These are phyloP conservation scores for Ganoderma leucocontextum DNA, from an alignment of 1,284 basidiomycete genomes.

Conservation along the genomic window DNA sequence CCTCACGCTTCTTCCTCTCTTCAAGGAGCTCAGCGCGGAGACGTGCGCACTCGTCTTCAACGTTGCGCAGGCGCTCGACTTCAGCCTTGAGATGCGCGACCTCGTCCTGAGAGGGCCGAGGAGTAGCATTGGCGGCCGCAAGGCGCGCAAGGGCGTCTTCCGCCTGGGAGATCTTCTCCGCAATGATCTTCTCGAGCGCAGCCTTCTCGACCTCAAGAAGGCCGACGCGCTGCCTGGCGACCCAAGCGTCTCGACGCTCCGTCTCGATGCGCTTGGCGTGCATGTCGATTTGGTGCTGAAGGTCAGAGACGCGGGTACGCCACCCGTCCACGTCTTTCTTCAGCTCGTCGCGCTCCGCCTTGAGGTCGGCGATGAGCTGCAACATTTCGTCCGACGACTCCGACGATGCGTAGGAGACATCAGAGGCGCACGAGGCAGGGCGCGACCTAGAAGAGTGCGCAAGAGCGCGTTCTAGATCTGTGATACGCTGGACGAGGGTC, in stretches of 20 bases:
- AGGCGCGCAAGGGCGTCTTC: slow-evolving; percentile 46
- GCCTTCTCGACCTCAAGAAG: slow-evolving; percentile 72
- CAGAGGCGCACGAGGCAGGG: slow-evolving; percentile 62
- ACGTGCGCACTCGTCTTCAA: slow-evolving; percentile 45
- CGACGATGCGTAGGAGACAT: slow-evolving; percentile 45
- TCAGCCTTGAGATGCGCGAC: slow-evolving; percentile 45
- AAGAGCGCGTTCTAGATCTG: slow-evolving; percentile 77
- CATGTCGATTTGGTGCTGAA: slow-evolving; percentile 66
- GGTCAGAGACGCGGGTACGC: slow-evolving; percentile 71
- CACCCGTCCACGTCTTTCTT: slow-evolving; percentile 81
- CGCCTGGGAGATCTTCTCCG: slow-evolving; percentile 48
- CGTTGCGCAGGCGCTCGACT: slow-evolving; percentile 40
- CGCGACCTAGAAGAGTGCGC: slow-evolving; percentile 55
- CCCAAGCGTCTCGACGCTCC: slow-evolving; percentile 80
- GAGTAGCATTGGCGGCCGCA: slow-evolving; percentile 42
- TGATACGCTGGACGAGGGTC: slow-evolving; percentile 79
- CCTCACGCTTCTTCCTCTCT: slow-evolving; percentile 48
- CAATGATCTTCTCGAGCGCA: slow-evolving; percentile 55
- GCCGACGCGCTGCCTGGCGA: slow-evolving; percentile 69
- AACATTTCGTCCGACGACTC: slow-evolving; percentile 74
- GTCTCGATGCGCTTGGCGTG: slow-evolving; percentile 71
- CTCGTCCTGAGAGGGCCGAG: slow-evolving; percentile 45
- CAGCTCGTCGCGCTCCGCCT: slow-evolving; percentile 80
- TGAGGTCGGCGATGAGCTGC: slow-evolving; percentile 75
- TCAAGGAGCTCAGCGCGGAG: slow-evolving; percentile 46